Evolutionary conservation across 352 stramenopile species (phyloP).

Genomic region (Phytophthora colocasiae): DNA sequence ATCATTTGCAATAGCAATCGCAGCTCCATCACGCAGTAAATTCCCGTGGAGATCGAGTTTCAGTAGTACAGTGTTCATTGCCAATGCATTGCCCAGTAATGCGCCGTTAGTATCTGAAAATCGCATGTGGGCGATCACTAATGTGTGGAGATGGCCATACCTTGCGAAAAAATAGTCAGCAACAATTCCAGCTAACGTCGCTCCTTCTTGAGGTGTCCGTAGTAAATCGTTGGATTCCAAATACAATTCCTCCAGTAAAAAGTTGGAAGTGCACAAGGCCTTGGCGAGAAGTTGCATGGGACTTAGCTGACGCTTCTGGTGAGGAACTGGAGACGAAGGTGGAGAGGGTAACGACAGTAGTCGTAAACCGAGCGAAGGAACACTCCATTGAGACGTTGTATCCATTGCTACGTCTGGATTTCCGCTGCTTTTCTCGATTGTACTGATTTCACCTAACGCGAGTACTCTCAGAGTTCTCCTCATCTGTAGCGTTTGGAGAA

Average conservation of each 20-base stretch:
- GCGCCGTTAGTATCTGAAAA: constrained; percentile 49
- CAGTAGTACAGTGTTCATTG: constrained; percentile 65
- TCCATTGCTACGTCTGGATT: constrained; percentile 5
- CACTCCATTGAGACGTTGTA: background rate
- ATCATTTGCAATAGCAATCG: constrained; percentile 42
- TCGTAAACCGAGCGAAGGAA: background rate
- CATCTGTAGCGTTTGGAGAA: constrained; percentile 50
- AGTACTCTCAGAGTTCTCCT: constrained; percentile 56
- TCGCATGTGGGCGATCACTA: constrained; percentile 52
- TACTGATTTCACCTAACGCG: constrained; percentile 48
- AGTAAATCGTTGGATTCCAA: constrained; percentile 62
- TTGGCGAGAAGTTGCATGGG: constrained; percentile 47
- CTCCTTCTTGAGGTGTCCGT: constrained; percentile 30
- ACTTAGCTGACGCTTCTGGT: constrained; percentile 23
- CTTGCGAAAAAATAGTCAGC: constrained; percentile 82
- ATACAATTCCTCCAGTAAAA: constrained; percentile 70
- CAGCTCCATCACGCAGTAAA: constrained; percentile 47
- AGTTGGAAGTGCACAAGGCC: constrained; percentile 57
- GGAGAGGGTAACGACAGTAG: constrained; percentile 12
- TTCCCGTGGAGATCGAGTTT: constrained; percentile 73
- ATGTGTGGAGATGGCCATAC: constrained; percentile 60
- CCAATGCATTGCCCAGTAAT: constrained; percentile 50
- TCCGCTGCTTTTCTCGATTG: constrained; percentile 8
- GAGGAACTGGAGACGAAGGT: constrained; percentile 14
- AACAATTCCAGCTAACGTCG: constrained; percentile 47